phyloP scores from a whole-genome alignment of 2,329 filamentous ascomycete genomes.

The Albophoma yamanashiensis region DNA sequence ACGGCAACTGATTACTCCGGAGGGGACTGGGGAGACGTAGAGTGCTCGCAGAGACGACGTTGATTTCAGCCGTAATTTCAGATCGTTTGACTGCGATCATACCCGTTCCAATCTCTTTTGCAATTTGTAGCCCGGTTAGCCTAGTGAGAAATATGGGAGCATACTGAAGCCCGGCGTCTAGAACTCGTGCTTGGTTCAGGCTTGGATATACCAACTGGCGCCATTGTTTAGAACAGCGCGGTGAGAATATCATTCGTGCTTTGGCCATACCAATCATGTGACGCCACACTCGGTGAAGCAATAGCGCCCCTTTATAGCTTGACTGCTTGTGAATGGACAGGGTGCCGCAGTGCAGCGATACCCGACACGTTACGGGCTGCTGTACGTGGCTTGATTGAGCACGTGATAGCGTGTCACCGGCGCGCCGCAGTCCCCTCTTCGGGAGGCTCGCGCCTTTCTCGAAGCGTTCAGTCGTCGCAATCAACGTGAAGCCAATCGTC shows the following conservation, averaged over 20 bases:
- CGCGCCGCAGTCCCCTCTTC: conserved; percentile 5
- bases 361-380: too few relatives aligned
- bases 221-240: background rate
- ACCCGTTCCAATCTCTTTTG: background rate
- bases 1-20: conserved; percentile 17
- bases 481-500: background rate
- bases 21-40: conserved; percentile 14
- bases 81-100: background rate
- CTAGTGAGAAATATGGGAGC: too few relatives aligned
- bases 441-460: background rate
- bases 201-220: background rate
- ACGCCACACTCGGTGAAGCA: too few relatives aligned
- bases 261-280: too few relatives aligned
- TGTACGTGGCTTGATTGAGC: background rate
- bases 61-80: background rate
- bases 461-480: background rate
- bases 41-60: background rate
- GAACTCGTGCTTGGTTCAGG: too few relatives aligned
- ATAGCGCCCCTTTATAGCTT: too few relatives aligned
- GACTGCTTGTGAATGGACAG: too few relatives aligned
- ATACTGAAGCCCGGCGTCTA: too few relatives aligned
- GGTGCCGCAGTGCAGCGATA: background rate
- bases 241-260: background rate
- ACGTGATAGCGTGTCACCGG: conserved; percentile 18
- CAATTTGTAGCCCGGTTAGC: background rate